Percentiles rank a stretch among this genome's conserved stretches.
Conservation (phyloP, 345 rosid species). For the Pugionium cornutum region DNA sequence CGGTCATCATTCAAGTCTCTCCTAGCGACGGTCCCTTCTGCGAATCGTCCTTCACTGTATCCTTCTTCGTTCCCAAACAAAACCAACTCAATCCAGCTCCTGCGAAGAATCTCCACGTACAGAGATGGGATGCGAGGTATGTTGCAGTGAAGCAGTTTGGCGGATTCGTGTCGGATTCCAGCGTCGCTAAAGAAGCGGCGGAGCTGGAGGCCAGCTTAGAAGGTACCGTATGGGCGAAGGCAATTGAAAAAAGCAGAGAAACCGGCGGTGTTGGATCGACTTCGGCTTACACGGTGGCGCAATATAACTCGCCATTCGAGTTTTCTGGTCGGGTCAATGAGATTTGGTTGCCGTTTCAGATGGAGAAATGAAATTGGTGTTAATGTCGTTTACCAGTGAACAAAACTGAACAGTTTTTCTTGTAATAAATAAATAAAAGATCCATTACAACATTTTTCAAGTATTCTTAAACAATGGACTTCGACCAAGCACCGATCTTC, state of each 20-base stretch:
- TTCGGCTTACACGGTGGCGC: slow-evolving; percentile 67
- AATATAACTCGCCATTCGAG: slow-evolving; percentile 90
- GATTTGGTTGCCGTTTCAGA: slow-evolving; percentile 64
- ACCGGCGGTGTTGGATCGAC: slow-evolving; percentile 26
- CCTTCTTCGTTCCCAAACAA: slow-evolving; percentile 74
- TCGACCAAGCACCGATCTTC: no score
- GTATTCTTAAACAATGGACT: no score
- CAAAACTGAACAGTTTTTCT: no score
- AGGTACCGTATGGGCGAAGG: slow-evolving; percentile 62
- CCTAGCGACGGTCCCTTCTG: slow-evolving; percentile 93
- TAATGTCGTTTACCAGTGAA: no score
- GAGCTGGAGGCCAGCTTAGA: slow-evolving; percentile 60
- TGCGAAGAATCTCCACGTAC: slow-evolving; percentile 69
- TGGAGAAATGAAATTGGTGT: slow-evolving; percentile 21
- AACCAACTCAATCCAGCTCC: slow-evolving; percentile 82
- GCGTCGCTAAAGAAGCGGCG: slow-evolving; percentile 72
- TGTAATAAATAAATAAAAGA: no score
- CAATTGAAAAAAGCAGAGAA: slow-evolving; percentile 53
- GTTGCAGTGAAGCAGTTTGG: slow-evolving; percentile 71
- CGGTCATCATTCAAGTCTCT: slow-evolving; percentile 62
- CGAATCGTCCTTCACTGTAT: slow-evolving; percentile 69
- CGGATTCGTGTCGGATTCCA: slow-evolving; percentile 66
- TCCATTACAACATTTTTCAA: no score
- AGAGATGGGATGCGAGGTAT: slow-evolving; percentile 54
- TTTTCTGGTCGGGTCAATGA: slow-evolving; percentile 69